Evolutionary conservation across 768 basidiomycete species (phyloP), one percentile per base, ranked within the genome.

Genomic region (Pleurotus cornucopiae): DNA sequence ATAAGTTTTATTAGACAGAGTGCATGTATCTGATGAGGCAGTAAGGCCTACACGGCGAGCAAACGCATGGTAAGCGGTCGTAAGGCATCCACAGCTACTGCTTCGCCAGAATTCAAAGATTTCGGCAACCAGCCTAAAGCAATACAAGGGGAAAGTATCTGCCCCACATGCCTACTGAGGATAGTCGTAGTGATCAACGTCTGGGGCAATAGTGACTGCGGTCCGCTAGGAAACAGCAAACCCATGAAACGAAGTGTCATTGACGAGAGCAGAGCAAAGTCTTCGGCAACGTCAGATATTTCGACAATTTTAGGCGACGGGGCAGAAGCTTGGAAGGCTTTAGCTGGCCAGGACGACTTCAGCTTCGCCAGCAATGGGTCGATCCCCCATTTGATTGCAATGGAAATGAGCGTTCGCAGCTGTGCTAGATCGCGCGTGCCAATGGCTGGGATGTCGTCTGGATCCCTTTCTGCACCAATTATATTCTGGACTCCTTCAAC

Each of bases 61-160:
- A 91, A 66, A 54, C 81, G 83, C 62, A 84, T 73, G 2, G 80
- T 73, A 34, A 75, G 61, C 1, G 82, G 78, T 4, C 83, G 78
- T 13, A 84, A 64, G 46, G 72, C 65, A 55, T 85, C 77, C 20
- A 78, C 60, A 34, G 76, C 66, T n/a, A 68, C 72, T 26, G 70
- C 63, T 0, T 69, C 60, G 12, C 76, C 72, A 0, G 66, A 67
- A 5, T 73, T 67, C 6, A 77, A 64, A 0, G 76, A 70, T 62
- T 79, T 83, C 4, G 86, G 88, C 6, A 89, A 73, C 90, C 90
- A 93, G 1, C 87, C 91, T 6, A 93, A 69, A 6, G 80, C 68
- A 5, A 91, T 74, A 26, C 82, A 75, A 6, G 86, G 81, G 44
- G 71, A 75, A 6, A 92, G 70, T 11, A 91, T 62, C 58, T 87